Evolutionary conservation across 441 rosid species (phyloP), one percentile per base, ranked within the genome.

Genomic region (Pelargonium fulgidum): DNA sequence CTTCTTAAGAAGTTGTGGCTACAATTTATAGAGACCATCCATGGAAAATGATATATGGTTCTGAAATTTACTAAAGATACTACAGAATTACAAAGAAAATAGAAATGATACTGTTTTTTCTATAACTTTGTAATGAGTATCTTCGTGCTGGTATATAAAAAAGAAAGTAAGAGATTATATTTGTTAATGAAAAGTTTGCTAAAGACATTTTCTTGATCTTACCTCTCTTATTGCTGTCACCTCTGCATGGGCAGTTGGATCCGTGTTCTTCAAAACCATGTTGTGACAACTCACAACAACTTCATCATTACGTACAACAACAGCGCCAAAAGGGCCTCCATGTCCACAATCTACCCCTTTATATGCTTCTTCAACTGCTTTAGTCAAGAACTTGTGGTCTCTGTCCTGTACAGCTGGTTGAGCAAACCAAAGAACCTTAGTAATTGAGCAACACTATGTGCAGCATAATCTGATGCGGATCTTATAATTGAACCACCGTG

Each of bases 271-370:
- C 81, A 91, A 54, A 69, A 91, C 99, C 96, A 88, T 82, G 84
- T 90, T 91, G 88, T 91, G 97, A 73, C 93, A 89, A 81, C 96
- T 88, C 13, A 85, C 92, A 2, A 93, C 75, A 0, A 87, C 77
- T 81, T 90, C 90, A 8, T 91, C 85, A 11, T 94, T 85, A 54
- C 74, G 76, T 64, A 94, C 97, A 66, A 94, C 89, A 10, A 94
- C 96, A 0, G 99, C 97, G 26, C 99, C 97, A 75, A 91, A 94
- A 2, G 99, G 99, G 12, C 97, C 93, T 64, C 99, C 97, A 73
- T 93, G 85, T 65, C 96, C 95, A 66, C 87, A 87, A 3, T 93
- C 99, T 68, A 93, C 96, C 26, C 99, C 96, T 69, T 88, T 88
- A 67, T 91, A 93, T 36, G 99, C 99, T 82, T 91, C 97, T 76